Evolutionary conservation across 208 protist genomes (phyloP), one percentile per base, ranked within the genome.

Genomic region (Ichthyophonus hoferi): DNA sequence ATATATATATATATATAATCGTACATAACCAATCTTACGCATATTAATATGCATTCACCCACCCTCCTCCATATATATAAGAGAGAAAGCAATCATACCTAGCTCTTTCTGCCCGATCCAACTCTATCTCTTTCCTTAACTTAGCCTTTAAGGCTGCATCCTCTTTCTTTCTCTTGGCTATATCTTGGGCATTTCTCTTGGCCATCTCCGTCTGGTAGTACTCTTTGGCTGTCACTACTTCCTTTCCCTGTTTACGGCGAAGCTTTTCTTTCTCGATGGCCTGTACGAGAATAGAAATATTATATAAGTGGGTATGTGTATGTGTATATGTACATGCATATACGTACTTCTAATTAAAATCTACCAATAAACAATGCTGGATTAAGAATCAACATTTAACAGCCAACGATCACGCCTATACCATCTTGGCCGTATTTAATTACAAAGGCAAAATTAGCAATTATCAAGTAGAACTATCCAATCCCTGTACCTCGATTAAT

Each of bases 211-310:
- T 37, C n/a, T 87, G 31, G 14, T 58, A 78, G 41, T 88, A 38
- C 38, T 81, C 37, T 31, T 82, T 85, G 14, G 58, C 81, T 33
- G 40, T 39, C 7, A 40, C 7, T 58, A 87, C 17, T 2, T 79
- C 83, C 58, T 88, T 87, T 12, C 88, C 88, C 39, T 90, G 82
- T n/a, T 83, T 85, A 1, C 88, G 79, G 17, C 88, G 88, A 1
- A 37, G 1, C 88, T 81, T 90, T 58, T 90, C 88, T 24, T 85
- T 82, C 37, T 35, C 83, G 33, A 81, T 76, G 40, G 40, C 39
- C 83, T 90, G 77, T 87, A 76, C 43, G 1, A 35, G 84, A 24
- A 76, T 81, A 14, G 34, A 37, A n/a, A n/a, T n/a, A n/a, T n/a
- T n/a, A n/a, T 42, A 50, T 39, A 37, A 40, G 37, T 43, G 81